phyloP scores from a whole-genome alignment of 2,329 filamentous ascomycete species.

The Cadophora sp. region DNA sequence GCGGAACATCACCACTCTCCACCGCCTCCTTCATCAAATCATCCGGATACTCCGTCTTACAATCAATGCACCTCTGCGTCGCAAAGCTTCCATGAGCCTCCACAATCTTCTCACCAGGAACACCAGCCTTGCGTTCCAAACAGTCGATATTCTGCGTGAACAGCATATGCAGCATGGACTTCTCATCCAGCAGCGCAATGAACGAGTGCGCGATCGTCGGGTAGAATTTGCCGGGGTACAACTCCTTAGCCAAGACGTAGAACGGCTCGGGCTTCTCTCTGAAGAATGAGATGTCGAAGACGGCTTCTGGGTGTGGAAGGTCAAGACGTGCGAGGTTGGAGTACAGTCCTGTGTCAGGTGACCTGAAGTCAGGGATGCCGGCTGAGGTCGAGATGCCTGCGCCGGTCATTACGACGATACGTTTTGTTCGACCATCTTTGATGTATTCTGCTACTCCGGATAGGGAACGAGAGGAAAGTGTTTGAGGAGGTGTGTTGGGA shows the following conservation, averaged over 20 bases:
- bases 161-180: constrained; percentile 79
- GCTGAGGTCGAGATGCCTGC: constrained; percentile 84
- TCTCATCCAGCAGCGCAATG: constrained; percentile 79
- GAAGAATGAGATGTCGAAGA: constrained; percentile 95
- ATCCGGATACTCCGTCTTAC: constrained; percentile 73
- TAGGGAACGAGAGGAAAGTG: constrained; percentile 72
- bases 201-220: constrained; percentile 93
- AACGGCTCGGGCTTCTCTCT: constrained; percentile 84
- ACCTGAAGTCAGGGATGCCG: constrained; percentile 90
- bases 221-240: constrained; percentile 88
- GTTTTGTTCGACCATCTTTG: constrained; percentile 67
- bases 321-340: constrained; percentile 87
- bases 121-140: constrained; percentile 84
- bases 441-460: constrained; percentile 83
- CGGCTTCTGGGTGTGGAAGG: constrained; percentile 87
- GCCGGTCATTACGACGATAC: constrained; percentile 88
- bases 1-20: constrained; percentile 70
- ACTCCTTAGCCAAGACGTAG: constrained; percentile 88
- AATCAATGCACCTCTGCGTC: constrained; percentile 89
- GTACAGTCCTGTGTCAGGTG: constrained; percentile 91
- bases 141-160: constrained; percentile 99
- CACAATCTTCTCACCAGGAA: constrained; percentile 80
- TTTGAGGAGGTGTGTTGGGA: constrained; percentile 64
- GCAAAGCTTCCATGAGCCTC: constrained; percentile 98
- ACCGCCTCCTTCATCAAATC: constrained; percentile 77